Evolutionary conservation across 2,329 filamentous ascomycete genomes (phyloP).

Genomic region (Fusarium pseudocircinatum): DNA sequence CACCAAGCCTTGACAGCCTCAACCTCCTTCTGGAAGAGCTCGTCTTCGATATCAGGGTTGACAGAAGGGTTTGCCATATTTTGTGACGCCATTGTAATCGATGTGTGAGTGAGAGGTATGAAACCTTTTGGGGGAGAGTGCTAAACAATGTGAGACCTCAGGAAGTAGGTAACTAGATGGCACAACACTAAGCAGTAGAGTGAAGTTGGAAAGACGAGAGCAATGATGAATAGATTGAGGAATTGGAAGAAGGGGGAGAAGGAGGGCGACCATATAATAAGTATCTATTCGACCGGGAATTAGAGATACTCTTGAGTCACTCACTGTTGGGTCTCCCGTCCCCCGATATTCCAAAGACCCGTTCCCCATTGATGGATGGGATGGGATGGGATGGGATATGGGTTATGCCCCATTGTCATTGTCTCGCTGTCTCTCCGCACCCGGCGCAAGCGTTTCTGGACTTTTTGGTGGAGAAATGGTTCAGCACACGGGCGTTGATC

Average conservation of each 20-base stretch:
- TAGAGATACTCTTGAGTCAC: slow-evolving; percentile 24
- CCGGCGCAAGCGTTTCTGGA: slow-evolving; percentile 5
- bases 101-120: background rate
- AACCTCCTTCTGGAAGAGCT: slow-evolving; percentile 83
- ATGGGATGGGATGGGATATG: slow-evolving; percentile 7
- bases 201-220: background rate
- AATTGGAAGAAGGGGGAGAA: background rate
- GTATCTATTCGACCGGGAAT: slow-evolving; percentile 38
- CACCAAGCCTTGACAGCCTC: slow-evolving; percentile 94
- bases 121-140: background rate
- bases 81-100: slow-evolving; percentile 63
- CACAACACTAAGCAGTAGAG: slow-evolving; percentile 2
- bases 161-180: background rate
- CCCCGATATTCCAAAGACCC: slow-evolving; percentile 21
- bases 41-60: slow-evolving; percentile 66
- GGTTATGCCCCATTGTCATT: slow-evolving; percentile 7
- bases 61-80: slow-evolving; percentile 69
- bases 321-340: slow-evolving; percentile 23
- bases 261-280: slow-evolving; percentile 37
- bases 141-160: background rate
- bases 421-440: slow-evolving; percentile 25
- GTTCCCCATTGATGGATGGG: slow-evolving; percentile 24
- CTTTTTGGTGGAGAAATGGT: background rate
- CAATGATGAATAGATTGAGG: slow-evolving; percentile 4
- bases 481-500: slow-evolving; percentile 3